Conservation (phyloP, 257 asterid genomes). For the Leptodermis oblonga region DNA sequence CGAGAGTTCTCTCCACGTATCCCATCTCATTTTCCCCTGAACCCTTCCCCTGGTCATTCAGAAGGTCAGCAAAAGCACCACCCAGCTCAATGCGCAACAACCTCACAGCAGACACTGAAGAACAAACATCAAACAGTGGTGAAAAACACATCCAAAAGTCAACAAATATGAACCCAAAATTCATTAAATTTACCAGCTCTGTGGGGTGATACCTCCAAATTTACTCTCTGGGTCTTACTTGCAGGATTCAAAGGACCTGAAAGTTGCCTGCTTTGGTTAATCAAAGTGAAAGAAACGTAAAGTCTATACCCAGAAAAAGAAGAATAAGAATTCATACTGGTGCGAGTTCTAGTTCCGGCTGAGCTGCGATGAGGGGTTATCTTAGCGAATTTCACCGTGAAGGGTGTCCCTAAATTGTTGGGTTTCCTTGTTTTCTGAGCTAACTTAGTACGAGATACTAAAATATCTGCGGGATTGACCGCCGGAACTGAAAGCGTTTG, state of each 20-base stretch:
- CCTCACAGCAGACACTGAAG: slow-evolving; percentile 82
- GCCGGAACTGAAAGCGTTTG: slow-evolving; percentile 19
- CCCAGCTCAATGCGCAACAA: slow-evolving; percentile 89
- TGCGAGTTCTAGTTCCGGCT: slow-evolving; percentile 27
- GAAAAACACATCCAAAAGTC: not conserved
- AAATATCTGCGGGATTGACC: slow-evolving; percentile 17
- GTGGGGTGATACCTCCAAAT: slow-evolving; percentile 84
- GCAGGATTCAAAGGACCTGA: slow-evolving; percentile 37
- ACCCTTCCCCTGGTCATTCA: slow-evolving; percentile 92
- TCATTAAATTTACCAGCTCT: slow-evolving; percentile 67
- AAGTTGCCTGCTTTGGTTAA: slow-evolving; percentile 14
- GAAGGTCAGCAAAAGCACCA: slow-evolving; percentile 92
- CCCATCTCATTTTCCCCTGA: slow-evolving; percentile 93
- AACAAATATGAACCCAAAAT: not conserved
- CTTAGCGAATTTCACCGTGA: slow-evolving; percentile 19
- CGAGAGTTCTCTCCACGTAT: slow-evolving; percentile 90
- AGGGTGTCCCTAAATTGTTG: slow-evolving; percentile 20
- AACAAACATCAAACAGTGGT: not conserved
- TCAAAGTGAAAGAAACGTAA: not conserved
- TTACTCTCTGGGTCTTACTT: slow-evolving; percentile 40
- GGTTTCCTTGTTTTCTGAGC: slow-evolving; percentile 20
- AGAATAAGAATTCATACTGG: slow-evolving; percentile 23
- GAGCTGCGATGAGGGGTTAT: slow-evolving; percentile 22
- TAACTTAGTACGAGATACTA: slow-evolving; percentile 17
- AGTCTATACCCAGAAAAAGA: slow-evolving; percentile 25